Base-by-base conservation (phyloP, 2,329 filamentous ascomycete species). In the Phyllosticta citriasiana region DNA sequence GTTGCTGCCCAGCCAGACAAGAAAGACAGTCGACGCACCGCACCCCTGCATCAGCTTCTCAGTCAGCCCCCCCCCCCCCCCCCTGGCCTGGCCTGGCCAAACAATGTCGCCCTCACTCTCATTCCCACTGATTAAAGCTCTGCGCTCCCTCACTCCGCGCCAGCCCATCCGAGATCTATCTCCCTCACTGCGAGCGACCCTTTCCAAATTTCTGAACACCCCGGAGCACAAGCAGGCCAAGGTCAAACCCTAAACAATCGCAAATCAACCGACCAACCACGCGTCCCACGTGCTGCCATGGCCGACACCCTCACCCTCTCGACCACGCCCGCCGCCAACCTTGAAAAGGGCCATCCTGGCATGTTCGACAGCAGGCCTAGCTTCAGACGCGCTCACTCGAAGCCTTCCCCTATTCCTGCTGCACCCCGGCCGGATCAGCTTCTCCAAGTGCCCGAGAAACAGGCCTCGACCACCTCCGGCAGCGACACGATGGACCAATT, bases 211-310 rank as follows among this genome's bases (percentile, higher is more conserved):
- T 16, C 33, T 14, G 33, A 40, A 9, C 9, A 0, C 33, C 9
- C 4, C 33, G 10, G 33, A 40, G 2, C 19, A 25, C 51, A 53
- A 53, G 19, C 19, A 22, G 22, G 19, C 51, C 51, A 25, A 22
- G 51, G 14, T 22, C 51, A 7, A 22, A 22, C 3, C 19, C 24
- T 25, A 53, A 22, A 53, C 16, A 53, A 7, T 22, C 51, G 51
- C 51, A 22, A 53, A 22, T 22, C 19, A 53, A 40, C 12, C 47
- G 40, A 16, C 54, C 59, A 61, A 61, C 59, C 54, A 57, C 40
- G 7, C 40, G 12, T 16, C 59, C 59, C 59, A 61, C 59, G 59
- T 61, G 59, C 53, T 56, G 54, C 54, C 59, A 61, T 61, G 54
- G 59, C 40, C 55, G 59, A 61, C 59, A 50, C 55, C 35, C 58